Percentiles rank a stretch among this genome's conserved stretches.
Conservation (phyloP, 257 asterid genomes). For the Cordia subcordata region DNA sequence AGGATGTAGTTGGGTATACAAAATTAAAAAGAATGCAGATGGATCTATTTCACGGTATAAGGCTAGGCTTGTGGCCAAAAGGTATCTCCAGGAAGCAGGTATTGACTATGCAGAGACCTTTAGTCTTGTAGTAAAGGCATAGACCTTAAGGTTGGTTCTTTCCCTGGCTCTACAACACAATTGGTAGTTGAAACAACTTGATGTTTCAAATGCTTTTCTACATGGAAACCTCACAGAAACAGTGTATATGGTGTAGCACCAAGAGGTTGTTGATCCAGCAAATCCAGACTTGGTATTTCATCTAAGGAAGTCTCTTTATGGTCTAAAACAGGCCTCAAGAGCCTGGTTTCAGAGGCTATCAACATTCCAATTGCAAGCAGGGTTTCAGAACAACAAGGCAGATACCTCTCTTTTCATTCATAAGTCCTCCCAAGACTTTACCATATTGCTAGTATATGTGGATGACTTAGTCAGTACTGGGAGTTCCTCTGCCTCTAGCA, state of each 20-base stretch:
- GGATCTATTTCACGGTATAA: neutral
- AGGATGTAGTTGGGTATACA: neutral
- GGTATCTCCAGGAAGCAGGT: neutral
- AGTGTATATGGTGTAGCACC: no score
- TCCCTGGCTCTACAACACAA: no score
- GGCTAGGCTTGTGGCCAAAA: neutral
- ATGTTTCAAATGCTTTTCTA: no score
- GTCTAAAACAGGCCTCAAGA: neutral
- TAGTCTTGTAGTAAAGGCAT: neutral
- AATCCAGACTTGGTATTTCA: no score
- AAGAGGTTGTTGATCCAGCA: no score
- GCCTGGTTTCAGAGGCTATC: neutral
- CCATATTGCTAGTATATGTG: neutral
- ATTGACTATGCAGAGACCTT: neutral
- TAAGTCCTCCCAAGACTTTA: neutral
- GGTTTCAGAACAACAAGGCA: neutral
- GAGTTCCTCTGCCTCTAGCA: no score
- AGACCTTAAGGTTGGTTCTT: neutral
- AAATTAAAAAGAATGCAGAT: neutral
- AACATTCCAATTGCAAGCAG: neutral
- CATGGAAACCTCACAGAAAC: no score
- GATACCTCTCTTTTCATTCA: neutral
- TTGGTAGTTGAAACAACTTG: no score
- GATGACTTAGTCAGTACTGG: neutral
- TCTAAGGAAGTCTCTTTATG: neutral